Conservation (phyloP, 257 asterid species). For the Primulina huaijiensis region DNA sequence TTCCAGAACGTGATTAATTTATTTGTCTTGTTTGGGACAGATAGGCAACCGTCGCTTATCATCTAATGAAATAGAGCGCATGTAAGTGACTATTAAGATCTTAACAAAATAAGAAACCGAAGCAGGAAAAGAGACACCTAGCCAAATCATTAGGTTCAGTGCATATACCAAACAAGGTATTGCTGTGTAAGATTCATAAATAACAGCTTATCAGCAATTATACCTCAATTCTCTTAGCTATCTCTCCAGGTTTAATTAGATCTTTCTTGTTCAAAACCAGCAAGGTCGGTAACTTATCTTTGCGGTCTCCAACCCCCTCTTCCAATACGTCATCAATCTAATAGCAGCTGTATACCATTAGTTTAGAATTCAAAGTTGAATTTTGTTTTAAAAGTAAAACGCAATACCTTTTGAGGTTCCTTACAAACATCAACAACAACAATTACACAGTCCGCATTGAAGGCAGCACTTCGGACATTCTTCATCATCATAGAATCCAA, state of each 20-base stretch:
- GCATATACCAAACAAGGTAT: neutral
- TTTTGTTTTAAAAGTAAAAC: neutral
- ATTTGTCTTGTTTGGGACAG: neutral
- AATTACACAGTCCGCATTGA: slow-evolving; percentile 84
- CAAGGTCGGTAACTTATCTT: slow-evolving; percentile 62
- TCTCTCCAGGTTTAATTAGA: slow-evolving; percentile 95
- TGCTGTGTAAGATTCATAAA: neutral
- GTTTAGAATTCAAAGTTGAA: slow-evolving; percentile 11
- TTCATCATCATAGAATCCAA: slow-evolving; percentile 95
- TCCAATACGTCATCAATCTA: slow-evolving; percentile 87
- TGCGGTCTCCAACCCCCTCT: slow-evolving; percentile 64
- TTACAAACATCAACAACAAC: slow-evolving; percentile 88
- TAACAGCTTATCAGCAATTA: neutral
- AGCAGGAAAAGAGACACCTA: neutral
- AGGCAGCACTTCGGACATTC: slow-evolving; percentile 86
- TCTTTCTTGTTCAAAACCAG: slow-evolving; percentile 93
- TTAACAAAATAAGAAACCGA: too few species aligned
- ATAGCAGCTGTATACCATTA: slow-evolving; percentile 15
- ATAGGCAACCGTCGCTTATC: neutral
- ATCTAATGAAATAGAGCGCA: too few species aligned
- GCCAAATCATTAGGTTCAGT: slow-evolving; percentile 5
- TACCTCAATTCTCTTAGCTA: slow-evolving; percentile 92
- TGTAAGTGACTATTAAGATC: too few species aligned
- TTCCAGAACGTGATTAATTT: neutral
- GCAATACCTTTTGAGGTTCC: slow-evolving; percentile 72